These are phyloP conservation scores for Xylaria sp. DNA, from an alignment of 2,329 filamentous ascomycete genomes.

Conservation along the genomic window DNA sequence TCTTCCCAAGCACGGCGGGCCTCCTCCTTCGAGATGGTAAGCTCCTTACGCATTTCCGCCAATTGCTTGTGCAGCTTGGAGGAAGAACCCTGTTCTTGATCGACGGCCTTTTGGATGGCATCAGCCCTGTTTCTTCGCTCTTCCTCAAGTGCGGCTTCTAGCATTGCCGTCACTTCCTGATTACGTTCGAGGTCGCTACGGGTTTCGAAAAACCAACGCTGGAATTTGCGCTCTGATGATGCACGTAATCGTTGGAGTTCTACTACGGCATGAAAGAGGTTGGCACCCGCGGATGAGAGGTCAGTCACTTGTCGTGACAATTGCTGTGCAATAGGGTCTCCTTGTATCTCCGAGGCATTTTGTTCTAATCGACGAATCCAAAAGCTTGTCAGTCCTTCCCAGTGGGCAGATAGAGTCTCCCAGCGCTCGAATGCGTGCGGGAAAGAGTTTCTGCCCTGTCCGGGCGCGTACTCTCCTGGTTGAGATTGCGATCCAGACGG, in stretches of 20 bases:
- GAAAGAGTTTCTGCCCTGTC: constrained; percentile 74
- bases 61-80: constrained; percentile 79
- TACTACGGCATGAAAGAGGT: constrained; percentile 96
- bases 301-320: constrained; percentile 95
- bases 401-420: constrained; percentile 96
- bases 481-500: constrained; percentile 49
- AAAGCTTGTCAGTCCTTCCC: constrained; percentile 96
- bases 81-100: constrained; percentile 76
- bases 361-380: constrained; percentile 95
- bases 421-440: constrained; percentile 97
- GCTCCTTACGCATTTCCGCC: constrained; percentile 90
- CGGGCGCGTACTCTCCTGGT: constrained; percentile 50
- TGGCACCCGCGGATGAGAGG: constrained; percentile 95
- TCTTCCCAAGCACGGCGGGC: constrained; percentile 97
- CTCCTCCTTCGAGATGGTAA: constrained; percentile 95
- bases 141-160: constrained; percentile 79
- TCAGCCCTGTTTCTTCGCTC: constrained; percentile 78
- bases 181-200: constrained; percentile 86
- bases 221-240: constrained; percentile 96
- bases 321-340: constrained; percentile 85
- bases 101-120: constrained; percentile 72
- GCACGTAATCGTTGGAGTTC: constrained; percentile 93
- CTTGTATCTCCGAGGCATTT: constrained; percentile 85
- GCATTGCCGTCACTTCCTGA: constrained; percentile 82
- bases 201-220: constrained; percentile 98